Percentiles rank a stretch among this genome's conserved stretches.
phyloP scores from a whole-genome alignment of 495 filamentous ascomycete genomes.

The Cenococcum geophilum region DNA sequence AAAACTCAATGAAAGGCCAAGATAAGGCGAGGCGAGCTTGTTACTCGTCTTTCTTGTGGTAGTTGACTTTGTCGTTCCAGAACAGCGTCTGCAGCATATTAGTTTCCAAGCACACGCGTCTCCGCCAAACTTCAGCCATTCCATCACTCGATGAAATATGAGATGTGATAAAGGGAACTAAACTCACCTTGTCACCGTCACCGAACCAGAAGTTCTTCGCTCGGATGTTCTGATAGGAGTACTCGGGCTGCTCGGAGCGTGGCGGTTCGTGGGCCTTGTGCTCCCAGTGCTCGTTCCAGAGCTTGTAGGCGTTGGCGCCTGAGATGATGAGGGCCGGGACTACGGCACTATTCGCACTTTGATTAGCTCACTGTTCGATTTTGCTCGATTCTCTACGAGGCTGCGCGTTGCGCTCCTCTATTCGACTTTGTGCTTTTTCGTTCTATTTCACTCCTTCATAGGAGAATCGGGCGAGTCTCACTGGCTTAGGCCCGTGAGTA shows the following conservation, averaged over 20 bases:
- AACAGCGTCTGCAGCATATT: conserved; percentile 33
- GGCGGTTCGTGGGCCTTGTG: conserved; percentile 77
- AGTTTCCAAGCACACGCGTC: background rate
- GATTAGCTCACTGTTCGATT: conserved; percentile 7
- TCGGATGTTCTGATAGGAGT: conserved; percentile 91
- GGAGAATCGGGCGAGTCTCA: no score
- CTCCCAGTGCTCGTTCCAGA: conserved; percentile 92
- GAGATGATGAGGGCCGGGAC: conserved; percentile 63
- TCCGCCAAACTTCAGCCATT: background rate
- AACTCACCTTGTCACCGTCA: conserved; percentile 78
- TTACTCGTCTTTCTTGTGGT: conserved; percentile 84
- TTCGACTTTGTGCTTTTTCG: background rate
- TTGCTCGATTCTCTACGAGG: background rate
- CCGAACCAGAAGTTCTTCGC: conserved; percentile 85
- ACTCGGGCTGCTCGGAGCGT: conserved; percentile 78
- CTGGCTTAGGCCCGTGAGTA: no score
- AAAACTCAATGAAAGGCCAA: no score
- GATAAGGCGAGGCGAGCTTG: background rate
- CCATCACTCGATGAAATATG: background rate
- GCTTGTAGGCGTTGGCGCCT: conserved; percentile 68
- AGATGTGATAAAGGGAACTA: conserved; percentile 1
- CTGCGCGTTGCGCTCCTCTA: background rate
- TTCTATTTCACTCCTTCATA: background rate
- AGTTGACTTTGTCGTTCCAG: conserved; percentile 94
- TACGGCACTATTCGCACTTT: conserved; percentile 48